Percentiles rank a stretch among this genome's conserved stretches.
phyloP scores from a whole-genome alignment of 1,284 basidiomycete genomes.

The Schizophyllum amplum region DNA sequence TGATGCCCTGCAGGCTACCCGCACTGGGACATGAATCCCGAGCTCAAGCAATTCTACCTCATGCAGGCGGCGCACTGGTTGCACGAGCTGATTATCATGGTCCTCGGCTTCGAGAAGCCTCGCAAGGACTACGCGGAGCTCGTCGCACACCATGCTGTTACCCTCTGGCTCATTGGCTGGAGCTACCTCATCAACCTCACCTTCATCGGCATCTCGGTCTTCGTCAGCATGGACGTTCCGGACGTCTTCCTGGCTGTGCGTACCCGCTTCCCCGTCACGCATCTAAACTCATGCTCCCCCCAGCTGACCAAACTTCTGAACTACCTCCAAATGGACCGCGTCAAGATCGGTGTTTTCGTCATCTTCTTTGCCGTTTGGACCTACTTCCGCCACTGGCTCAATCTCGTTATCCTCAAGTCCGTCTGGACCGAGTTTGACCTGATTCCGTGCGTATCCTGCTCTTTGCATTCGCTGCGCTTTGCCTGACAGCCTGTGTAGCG shows the following conservation, averaged over 20 bases:
- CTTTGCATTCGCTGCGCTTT: too few species aligned
- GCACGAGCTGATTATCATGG: conserved; percentile 86
- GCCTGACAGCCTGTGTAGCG: conserved; percentile 33
- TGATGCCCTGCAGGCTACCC: conserved; percentile 73
- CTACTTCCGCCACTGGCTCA: conserved; percentile 95
- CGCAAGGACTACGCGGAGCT: conserved; percentile 89
- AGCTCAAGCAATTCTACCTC: conserved; percentile 90
- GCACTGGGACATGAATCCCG: conserved; percentile 80
- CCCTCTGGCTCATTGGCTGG: conserved; percentile 94
- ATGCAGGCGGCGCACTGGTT: conserved; percentile 89
- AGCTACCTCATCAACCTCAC: conserved; percentile 82
- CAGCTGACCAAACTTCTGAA: conserved; percentile 83
- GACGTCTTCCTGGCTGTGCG: conserved; percentile 83
- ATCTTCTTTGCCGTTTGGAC: conserved; percentile 77
- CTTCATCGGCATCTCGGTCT: conserved; percentile 87
- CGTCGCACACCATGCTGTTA: conserved; percentile 85
- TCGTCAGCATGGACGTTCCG: conserved; percentile 95
- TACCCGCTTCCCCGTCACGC: conserved; percentile 8
- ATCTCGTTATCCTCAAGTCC: conserved; percentile 81
- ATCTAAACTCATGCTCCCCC: too few species aligned
- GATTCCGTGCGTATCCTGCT: conserved; percentile 75
- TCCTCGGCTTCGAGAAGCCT: conserved; percentile 86
- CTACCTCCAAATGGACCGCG: conserved; percentile 65
- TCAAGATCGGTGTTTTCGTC: conserved; percentile 61
- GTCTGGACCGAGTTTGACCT: conserved; percentile 79